Evolutionary conservation across 805 yeast species (phyloP).

Genomic region (Suhomyces sp.): DNA sequence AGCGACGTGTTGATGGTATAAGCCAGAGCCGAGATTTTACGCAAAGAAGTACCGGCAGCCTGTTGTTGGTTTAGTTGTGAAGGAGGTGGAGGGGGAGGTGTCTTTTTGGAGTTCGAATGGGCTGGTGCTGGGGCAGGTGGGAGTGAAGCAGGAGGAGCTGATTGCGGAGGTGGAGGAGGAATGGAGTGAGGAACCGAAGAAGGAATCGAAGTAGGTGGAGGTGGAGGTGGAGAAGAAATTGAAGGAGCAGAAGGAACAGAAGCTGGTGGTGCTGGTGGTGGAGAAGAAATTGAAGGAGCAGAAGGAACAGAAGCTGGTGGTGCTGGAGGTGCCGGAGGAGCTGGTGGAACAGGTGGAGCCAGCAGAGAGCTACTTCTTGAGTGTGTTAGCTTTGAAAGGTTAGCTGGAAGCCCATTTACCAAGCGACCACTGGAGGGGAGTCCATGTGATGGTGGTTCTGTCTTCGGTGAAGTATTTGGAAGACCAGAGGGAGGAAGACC

Average conservation of each 20-base stretch:
- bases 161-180: conserved; percentile 14
- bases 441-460: not conserved
- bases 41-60: conserved; percentile 46
- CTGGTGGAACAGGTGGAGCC: not conserved
- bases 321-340: conserved; percentile 15
- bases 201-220: conserved; percentile 13
- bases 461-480: not conserved
- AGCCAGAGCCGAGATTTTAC: conserved; percentile 62
- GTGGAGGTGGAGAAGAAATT: not conserved
- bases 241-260: conserved; percentile 6
- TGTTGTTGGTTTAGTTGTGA: conserved; percentile 42
- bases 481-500: not conserved
- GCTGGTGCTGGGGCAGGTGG: not conserved
- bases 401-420: not conserved
- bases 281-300: conserved; percentile 10
- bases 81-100: conserved; percentile 25
- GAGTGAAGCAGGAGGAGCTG: conserved; percentile 14
- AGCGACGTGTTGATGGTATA: conserved; percentile 54
- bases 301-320: conserved; percentile 21
- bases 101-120: conserved; percentile 13
- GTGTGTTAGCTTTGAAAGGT: not conserved
- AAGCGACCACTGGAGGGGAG: not conserved
- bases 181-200: conserved; percentile 6
- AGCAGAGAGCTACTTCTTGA: conserved; percentile 2
- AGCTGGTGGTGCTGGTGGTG: conserved; percentile 19